A percentile compares a stretch with the other conserved stretches of the same genome.
phyloP scores from a whole-genome alignment of 768 basidiomycete species.

The Wakefieldia striispora region DNA sequence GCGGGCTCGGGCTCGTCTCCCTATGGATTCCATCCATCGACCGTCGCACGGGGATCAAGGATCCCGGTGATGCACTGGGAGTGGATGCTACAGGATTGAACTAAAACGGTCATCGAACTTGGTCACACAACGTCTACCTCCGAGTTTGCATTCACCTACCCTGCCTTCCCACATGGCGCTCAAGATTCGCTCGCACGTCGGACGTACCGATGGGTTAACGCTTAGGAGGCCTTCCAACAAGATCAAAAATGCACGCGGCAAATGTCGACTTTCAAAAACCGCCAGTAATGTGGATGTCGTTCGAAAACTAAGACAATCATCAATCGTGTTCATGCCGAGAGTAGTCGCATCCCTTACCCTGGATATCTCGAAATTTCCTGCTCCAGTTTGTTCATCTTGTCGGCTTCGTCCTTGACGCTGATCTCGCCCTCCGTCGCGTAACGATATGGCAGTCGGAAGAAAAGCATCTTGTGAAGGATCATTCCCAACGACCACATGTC shows the following conservation, averaged over 20 bases:
- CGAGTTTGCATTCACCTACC: slow-evolving; percentile 43
- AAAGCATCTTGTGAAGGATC: slow-evolving; percentile 91
- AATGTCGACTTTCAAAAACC: slow-evolving; percentile 65
- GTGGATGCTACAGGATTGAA: slow-evolving; percentile 24
- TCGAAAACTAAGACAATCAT: slow-evolving; percentile 42
- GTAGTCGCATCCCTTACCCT: slow-evolving; percentile 48
- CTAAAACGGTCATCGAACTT: slow-evolving; percentile 15
- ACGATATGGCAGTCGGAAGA: slow-evolving; percentile 84
- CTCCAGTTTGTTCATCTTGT: slow-evolving; percentile 69
- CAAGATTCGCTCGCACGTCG: slow-evolving; percentile 71
- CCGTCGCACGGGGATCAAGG: slow-evolving; percentile 24
- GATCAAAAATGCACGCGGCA: slow-evolving; percentile 69
- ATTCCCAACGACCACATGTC: slow-evolving; percentile 99
- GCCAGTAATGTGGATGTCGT: slow-evolving; percentile 49
- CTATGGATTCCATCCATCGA: slow-evolving; percentile 10
- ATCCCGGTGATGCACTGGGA: slow-evolving; percentile 10
- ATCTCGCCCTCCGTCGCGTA: slow-evolving; percentile 64
- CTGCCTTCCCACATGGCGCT: slow-evolving; percentile 66
- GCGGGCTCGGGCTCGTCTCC: slow-evolving; percentile 8
- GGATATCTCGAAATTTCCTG: slow-evolving; percentile 70
- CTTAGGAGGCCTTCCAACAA: slow-evolving; percentile 72
- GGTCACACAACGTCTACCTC: not conserved
- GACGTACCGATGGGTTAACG: slow-evolving; percentile 57
- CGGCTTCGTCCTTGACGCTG: slow-evolving; percentile 47
- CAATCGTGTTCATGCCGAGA: slow-evolving; percentile 4